Conservation (phyloP, 2,329 filamentous ascomycete genomes). For the Calonectria pteridis region DNA sequence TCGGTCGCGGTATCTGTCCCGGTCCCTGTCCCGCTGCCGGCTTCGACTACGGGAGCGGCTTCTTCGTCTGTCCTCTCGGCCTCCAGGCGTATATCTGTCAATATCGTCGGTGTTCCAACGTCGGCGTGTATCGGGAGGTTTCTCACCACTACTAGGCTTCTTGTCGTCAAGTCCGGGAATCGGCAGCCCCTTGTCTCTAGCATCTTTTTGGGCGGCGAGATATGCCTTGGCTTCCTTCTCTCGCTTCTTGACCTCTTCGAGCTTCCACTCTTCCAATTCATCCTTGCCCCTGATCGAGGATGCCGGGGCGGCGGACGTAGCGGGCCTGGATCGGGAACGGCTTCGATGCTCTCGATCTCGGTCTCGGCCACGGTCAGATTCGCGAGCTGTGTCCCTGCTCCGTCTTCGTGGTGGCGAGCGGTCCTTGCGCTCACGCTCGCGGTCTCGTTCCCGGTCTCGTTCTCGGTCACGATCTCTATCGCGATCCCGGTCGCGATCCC, state of each 20-base stretch:
- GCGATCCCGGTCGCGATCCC: constrained; percentile 25
- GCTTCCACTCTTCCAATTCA: constrained; percentile 69
- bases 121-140: constrained; percentile 55
- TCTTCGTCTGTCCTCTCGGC: constrained; percentile 55
- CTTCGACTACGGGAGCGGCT: constrained; percentile 53
- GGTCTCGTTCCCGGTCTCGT: constrained; percentile 42
- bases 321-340: constrained; percentile 58
- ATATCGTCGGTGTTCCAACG: constrained; percentile 45
- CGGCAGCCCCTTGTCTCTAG: constrained; percentile 69
- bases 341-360: constrained; percentile 54
- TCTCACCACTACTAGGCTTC: constrained; percentile 58
- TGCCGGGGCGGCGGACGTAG: constrained; percentile 52
- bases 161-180: constrained; percentile 70
- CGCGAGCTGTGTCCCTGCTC: constrained; percentile 47
- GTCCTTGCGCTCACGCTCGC: constrained; percentile 47
- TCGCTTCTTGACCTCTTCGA: constrained; percentile 71
- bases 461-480: constrained; percentile 33
- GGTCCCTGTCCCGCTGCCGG: constrained; percentile 47
- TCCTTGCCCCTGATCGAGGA: constrained; percentile 58
- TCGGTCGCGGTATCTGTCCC: constrained; percentile 44
- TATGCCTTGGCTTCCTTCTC: constrained; percentile 75
- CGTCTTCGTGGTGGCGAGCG: constrained; percentile 41
- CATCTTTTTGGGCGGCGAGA: constrained; percentile 71
- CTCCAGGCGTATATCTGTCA: constrained; percentile 62
- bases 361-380: constrained; percentile 38